Conservation (phyloP, 1,284 basidiomycete genomes). For the Irpex sp. region DNA sequence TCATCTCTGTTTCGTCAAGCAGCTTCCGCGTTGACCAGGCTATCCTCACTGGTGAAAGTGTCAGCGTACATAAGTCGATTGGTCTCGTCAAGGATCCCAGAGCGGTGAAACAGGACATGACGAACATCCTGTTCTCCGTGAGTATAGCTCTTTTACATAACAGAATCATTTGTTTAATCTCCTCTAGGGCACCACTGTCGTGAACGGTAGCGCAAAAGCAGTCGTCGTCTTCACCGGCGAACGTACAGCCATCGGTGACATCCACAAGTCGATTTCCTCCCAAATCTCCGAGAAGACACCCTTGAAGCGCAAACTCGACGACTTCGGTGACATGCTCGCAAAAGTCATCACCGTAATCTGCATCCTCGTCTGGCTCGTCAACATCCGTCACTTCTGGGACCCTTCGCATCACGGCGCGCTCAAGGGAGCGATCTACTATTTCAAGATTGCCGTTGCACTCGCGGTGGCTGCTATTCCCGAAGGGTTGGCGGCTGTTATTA, state of each 20-base stretch:
- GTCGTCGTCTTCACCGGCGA: conserved; percentile 84
- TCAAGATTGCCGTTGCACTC: conserved; percentile 96
- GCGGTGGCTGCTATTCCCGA: conserved; percentile 97
- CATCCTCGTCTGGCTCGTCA: conserved; percentile 93
- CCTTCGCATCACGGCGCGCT: conserved; percentile 85
- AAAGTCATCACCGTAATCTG: conserved; percentile 97
- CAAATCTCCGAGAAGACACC: conserved; percentile 94
- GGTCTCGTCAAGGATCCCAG: conserved; percentile 62
- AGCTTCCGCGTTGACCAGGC: conserved; percentile 94
- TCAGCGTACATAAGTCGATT: conserved; percentile 79
- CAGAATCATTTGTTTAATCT: neutral
- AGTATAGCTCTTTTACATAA: conserved; percentile 22
- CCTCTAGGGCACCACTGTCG: conserved; percentile 84
- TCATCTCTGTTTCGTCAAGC: conserved; percentile 86
- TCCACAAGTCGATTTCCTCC: conserved; percentile 88
- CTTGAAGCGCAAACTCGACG: conserved; percentile 92
- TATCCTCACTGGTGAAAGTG: conserved; percentile 90
- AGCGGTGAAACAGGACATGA: conserved; percentile 96
- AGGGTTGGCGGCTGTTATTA: conserved; percentile 93
- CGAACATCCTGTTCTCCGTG: conserved; percentile 90
- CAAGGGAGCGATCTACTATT: conserved; percentile 94
- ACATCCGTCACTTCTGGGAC: conserved; percentile 91
- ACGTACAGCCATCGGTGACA: conserved; percentile 89
- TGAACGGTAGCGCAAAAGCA: conserved; percentile 84
- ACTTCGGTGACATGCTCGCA: conserved; percentile 93